These are phyloP conservation scores for Salix caprea DNA, from an alignment of 345 rosid genomes.

Conservation along the genomic window DNA sequence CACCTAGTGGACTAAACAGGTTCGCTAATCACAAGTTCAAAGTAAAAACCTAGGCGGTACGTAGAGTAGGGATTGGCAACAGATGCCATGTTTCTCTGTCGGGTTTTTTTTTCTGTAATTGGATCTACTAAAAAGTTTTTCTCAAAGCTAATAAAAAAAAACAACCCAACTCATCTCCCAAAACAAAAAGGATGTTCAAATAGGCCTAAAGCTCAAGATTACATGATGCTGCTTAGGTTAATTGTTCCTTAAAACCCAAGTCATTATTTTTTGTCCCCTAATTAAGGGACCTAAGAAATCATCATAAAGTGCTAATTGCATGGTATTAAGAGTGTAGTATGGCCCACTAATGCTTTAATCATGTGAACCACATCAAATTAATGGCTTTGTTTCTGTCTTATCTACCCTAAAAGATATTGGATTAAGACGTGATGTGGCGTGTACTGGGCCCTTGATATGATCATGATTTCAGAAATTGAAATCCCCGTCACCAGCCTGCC, in stretches of 20 bases:
- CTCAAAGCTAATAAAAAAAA: not conserved
- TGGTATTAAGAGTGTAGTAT: not conserved
- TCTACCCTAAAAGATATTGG: not conserved
- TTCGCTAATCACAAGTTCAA: not conserved
- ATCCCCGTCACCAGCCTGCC: not conserved
- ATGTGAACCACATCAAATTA: too few relatives aligned
- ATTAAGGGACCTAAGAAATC: not conserved
- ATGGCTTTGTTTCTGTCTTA: not conserved
- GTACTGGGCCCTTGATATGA: too few relatives aligned
- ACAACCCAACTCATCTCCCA: not conserved
- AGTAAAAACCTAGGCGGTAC: not conserved
- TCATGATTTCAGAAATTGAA: not conserved
- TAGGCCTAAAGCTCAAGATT: not conserved
- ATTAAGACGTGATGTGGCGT: not conserved
- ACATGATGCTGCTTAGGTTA: not conserved
- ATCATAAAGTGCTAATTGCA: not conserved
- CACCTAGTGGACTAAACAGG: not conserved
- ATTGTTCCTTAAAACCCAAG: not conserved
- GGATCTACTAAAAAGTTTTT: not conserved
- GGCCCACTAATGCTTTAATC: conserved; percentile 1
- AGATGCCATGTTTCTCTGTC: not conserved
- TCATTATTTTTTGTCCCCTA: not conserved
- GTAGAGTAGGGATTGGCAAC: not conserved
- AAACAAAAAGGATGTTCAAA: not conserved
- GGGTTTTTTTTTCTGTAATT: not conserved